Conservation (phyloP, 2,329 filamentous ascomycete genomes). For the Fragosphaeria purpurea region DNA sequence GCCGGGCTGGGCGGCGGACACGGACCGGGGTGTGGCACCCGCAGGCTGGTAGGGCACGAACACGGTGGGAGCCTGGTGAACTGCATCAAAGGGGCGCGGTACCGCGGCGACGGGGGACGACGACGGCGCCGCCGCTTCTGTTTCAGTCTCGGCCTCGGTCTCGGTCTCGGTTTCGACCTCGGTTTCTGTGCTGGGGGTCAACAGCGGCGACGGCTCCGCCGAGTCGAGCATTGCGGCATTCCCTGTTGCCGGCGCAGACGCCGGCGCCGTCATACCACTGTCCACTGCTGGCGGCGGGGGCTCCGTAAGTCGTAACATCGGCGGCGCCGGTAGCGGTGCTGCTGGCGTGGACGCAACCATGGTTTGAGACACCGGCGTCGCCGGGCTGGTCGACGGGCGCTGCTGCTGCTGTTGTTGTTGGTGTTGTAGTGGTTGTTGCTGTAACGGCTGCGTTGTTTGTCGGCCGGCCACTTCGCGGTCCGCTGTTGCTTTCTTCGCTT, state of each 20-base stretch:
- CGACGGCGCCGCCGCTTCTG: conserved; percentile 7
- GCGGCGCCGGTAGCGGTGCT: background rate
- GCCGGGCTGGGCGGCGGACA: conserved; percentile 19
- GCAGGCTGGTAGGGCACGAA: conserved; percentile 48
- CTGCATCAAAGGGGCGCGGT: background rate
- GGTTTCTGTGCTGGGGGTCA: background rate
- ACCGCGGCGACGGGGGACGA: conserved; percentile 11
- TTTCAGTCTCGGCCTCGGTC: background rate
- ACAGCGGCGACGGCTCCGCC: conserved; percentile 11
- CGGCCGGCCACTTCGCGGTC: background rate
- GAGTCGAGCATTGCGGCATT: conserved; percentile 19
- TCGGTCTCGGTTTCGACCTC: background rate
- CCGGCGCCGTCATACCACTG: background rate
- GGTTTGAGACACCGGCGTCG: background rate
- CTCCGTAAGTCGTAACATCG: background rate
- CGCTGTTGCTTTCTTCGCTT: conserved; percentile 10
- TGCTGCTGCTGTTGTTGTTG: too few relatives aligned
- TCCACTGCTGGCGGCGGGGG: background rate
- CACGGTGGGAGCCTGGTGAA: conserved; percentile 22
- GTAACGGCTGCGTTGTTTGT: too few relatives aligned
- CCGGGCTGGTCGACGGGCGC: background rate
- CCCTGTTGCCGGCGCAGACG: background rate
- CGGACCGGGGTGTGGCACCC: conserved; percentile 28
- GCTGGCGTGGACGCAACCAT: background rate
- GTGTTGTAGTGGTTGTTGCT: too few relatives aligned